These are phyloP conservation scores for Nicotiana attenuata DNA, from an alignment of 257 asterid species.

Conservation along the genomic window DNA sequence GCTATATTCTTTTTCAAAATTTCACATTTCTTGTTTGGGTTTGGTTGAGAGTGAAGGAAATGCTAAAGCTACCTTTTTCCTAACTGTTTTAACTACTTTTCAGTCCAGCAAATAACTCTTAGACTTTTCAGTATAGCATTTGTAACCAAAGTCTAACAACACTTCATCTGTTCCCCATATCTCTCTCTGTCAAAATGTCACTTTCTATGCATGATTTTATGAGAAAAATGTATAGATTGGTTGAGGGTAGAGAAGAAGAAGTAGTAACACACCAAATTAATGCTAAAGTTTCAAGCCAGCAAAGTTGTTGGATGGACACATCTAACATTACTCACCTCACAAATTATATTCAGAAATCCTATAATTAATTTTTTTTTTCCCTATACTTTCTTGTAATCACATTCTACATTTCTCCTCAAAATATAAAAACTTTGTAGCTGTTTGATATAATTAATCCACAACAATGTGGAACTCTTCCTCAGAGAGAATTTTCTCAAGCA, in stretches of 20 bases:
- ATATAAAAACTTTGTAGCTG: not conserved
- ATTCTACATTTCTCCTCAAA: constrained; percentile 25
- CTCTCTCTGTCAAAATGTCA: constrained; percentile 9
- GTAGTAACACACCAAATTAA: constrained; percentile 10
- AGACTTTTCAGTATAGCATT: not conserved
- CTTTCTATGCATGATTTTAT: not conserved
- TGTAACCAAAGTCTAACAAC: constrained; percentile 19
- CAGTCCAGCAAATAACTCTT: constrained; percentile 4
- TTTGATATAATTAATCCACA: not conserved
- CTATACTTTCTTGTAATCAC: constrained; percentile 4
- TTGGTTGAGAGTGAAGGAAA: not conserved
- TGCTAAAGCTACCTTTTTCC: constrained; percentile 1
- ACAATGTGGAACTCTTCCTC: constrained; percentile 24
- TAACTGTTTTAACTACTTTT: constrained; percentile 45
- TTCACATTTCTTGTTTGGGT: no score
- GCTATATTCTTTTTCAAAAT: no score
- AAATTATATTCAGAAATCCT: constrained; percentile 6
- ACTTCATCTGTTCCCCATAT: constrained; percentile 16
- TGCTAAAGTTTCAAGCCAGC: constrained; percentile 36
- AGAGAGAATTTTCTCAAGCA: constrained; percentile 31
- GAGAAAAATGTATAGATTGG: constrained; percentile 2
- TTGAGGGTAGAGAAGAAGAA: constrained; percentile 2
- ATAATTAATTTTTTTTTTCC: not conserved
- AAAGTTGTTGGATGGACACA: constrained; percentile 44
- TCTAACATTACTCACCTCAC: constrained; percentile 23